phyloP scores from a whole-genome alignment of 768 basidiomycete species.

The Dioszegia aurantiaca region DNA sequence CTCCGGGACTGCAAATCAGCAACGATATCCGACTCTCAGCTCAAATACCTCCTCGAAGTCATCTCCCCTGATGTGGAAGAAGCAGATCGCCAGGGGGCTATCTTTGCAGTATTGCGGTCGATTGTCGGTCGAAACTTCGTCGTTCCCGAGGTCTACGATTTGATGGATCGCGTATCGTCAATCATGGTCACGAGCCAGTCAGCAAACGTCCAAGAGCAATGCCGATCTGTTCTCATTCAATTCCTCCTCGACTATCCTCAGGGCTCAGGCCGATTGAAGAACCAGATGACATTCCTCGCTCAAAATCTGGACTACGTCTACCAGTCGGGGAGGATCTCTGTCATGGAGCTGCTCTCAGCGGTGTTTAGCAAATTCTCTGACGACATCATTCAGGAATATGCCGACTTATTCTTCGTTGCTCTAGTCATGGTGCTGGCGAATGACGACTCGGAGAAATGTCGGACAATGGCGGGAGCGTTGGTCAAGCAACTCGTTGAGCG shows the following conservation, averaged over 20 bases:
- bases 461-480: slow-evolving; percentile 80
- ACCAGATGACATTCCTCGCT: slow-evolving; percentile 84
- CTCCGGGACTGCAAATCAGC: slow-evolving; percentile 83
- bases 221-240: slow-evolving; percentile 80
- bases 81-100: slow-evolving; percentile 73
- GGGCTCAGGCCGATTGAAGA: slow-evolving; percentile 81
- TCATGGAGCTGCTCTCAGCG: slow-evolving; percentile 85
- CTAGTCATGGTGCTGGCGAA: slow-evolving; percentile 91
- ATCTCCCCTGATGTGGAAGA: slow-evolving; percentile 89
- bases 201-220: slow-evolving; percentile 82
- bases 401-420: slow-evolving; percentile 83
- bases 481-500: slow-evolving; percentile 72
- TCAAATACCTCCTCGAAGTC: slow-evolving; percentile 79
- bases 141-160: slow-evolving; percentile 92
- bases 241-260: slow-evolving; percentile 98
- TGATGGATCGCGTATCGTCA: slow-evolving; percentile 88
- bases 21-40: slow-evolving; percentile 81
- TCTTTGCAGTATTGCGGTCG: slow-evolving; percentile 83
- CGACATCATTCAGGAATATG: slow-evolving; percentile 65
- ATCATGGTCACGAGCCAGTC: slow-evolving; percentile 94
- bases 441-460: slow-evolving; percentile 83
- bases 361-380: slow-evolving; percentile 79
- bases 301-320: slow-evolving; percentile 86
- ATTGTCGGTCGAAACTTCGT: slow-evolving; percentile 88
- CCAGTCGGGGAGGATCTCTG: slow-evolving; percentile 87